Percentiles rank a stretch among this genome's conserved stretches.
Evolutionary conservation across 2,329 filamentous ascomycete genomes (phyloP).

Genomic region (Cordyceps cateniannulata): DNA sequence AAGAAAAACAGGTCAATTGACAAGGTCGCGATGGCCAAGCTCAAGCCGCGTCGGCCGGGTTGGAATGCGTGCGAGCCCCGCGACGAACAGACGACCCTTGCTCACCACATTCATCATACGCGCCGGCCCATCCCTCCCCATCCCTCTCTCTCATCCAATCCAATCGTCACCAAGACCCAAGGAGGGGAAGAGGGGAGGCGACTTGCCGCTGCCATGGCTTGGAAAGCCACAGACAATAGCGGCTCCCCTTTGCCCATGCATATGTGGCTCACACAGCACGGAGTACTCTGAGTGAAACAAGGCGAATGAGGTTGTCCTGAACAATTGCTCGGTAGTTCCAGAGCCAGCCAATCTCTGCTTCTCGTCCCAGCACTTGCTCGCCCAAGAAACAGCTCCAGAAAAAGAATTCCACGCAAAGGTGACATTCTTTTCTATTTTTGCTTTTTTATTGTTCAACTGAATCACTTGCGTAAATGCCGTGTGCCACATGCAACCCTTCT

Average conservation of each 20-base stretch:
- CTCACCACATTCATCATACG: too few relatives aligned
- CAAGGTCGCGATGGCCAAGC: not conserved
- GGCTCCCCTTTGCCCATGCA: not conserved
- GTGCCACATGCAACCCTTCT: not conserved
- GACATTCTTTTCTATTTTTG: too few relatives aligned
- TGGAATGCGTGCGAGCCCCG: conserved; percentile 1
- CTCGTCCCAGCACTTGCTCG: not conserved
- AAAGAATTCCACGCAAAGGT: not conserved
- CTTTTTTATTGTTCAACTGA: not conserved
- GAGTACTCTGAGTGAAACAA: too few relatives aligned
- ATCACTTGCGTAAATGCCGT: not conserved
- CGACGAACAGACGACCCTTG: not conserved
- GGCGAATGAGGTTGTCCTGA: too few relatives aligned
- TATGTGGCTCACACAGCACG: not conserved
- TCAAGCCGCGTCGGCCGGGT: not conserved
- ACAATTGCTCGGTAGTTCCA: not conserved
- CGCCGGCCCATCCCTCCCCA: not conserved
- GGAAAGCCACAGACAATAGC: not conserved
- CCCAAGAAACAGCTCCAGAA: not conserved
- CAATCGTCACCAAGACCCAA: not conserved
- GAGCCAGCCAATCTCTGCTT: not conserved
- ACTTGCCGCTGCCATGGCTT: not conserved
- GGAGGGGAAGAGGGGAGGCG: too few relatives aligned
- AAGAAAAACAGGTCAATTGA: not conserved
- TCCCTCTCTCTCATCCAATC: not conserved